phyloP scores from a whole-genome alignment of 2,329 filamentous ascomycete genomes.

The Didymella segeticola region DNA sequence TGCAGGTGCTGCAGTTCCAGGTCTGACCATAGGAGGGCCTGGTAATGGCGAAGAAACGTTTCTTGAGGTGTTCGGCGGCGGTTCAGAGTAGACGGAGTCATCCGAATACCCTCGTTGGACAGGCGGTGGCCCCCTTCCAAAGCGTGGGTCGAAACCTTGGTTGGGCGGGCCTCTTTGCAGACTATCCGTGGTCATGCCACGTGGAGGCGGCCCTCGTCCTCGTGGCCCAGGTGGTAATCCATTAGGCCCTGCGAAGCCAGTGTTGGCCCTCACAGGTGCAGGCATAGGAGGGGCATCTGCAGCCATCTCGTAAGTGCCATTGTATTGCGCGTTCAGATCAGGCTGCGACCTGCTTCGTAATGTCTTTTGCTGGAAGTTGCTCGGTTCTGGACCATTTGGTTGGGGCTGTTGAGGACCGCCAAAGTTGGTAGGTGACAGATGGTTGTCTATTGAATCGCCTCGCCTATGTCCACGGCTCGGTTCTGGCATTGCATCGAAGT shows the following conservation, averaged over 20 bases:
- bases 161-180: slow-evolving; percentile 5
- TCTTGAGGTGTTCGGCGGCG: slow-evolving; percentile 40
- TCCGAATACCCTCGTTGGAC: slow-evolving; percentile 44
- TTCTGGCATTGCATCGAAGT: slow-evolving; percentile 65
- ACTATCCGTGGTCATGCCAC: slow-evolving; percentile 30
- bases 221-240: slow-evolving; percentile 38
- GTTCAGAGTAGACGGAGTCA: slow-evolving; percentile 47
- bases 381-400: slow-evolving; percentile 17
- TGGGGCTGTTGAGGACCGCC: slow-evolving; percentile 6
- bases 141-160: slow-evolving; percentile 36
- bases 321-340: slow-evolving; percentile 56
- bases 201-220: slow-evolving; percentile 36
- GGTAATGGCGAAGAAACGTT: slow-evolving; percentile 36
- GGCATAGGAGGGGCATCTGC: slow-evolving; percentile 61
- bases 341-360: slow-evolving; percentile 72
- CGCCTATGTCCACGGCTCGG: slow-evolving; percentile 38
- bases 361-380: slow-evolving; percentile 49
- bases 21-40: slow-evolving; percentile 36
- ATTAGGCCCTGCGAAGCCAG: slow-evolving; percentile 40
- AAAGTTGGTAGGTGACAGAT: slow-evolving; percentile 32
- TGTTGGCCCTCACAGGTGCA: slow-evolving; percentile 58
- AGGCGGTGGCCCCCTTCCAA: slow-evolving; percentile 37
- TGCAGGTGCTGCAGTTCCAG: slow-evolving; percentile 42
- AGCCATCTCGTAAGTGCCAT: slow-evolving; percentile 72
- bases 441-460: slow-evolving; percentile 47